Conservation (phyloP, 345 rosid genomes). For the Passiflora organensis region DNA sequence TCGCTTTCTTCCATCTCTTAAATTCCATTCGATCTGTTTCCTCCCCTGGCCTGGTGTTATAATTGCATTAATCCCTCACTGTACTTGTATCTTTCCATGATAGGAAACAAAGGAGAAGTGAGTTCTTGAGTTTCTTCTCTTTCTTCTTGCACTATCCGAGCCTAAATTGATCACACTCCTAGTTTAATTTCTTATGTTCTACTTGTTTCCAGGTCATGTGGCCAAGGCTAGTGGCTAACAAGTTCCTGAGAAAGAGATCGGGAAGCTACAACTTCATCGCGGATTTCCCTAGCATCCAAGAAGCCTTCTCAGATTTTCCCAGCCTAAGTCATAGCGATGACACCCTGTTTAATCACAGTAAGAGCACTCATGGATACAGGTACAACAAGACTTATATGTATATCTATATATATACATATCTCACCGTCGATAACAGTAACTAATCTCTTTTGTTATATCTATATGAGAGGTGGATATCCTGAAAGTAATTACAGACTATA, state of each 20-base stretch:
- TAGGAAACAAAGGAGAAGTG: constrained; percentile 42
- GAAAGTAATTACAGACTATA: background rate
- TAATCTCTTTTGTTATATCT: background rate
- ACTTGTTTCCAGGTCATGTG: constrained; percentile 49
- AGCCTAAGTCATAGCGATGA: constrained; percentile 27
- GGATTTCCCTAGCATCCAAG: constrained; percentile 46
- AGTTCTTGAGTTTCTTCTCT: constrained; percentile 1
- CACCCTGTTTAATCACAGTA: constrained; percentile 28
- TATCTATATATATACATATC: no score
- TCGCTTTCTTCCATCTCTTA: no score
- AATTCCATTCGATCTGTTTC: no score
- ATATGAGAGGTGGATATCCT: background rate
- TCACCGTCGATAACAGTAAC: background rate
- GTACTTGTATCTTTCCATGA: constrained; percentile 46
- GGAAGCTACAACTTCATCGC: constrained; percentile 80
- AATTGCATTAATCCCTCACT: no score
- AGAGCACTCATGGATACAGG: constrained; percentile 45
- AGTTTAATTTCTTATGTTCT: no score
- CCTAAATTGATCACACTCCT: no score
- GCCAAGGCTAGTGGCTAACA: constrained; percentile 72
- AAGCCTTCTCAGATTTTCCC: constrained; percentile 24
- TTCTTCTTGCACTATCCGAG: no score
- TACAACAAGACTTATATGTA: no score
- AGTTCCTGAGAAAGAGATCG: constrained; percentile 48
- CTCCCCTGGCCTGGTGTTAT: no score